phyloP scores from a whole-genome alignment of 2,329 filamentous ascomycete genomes.

The Penicillium sp. region DNA sequence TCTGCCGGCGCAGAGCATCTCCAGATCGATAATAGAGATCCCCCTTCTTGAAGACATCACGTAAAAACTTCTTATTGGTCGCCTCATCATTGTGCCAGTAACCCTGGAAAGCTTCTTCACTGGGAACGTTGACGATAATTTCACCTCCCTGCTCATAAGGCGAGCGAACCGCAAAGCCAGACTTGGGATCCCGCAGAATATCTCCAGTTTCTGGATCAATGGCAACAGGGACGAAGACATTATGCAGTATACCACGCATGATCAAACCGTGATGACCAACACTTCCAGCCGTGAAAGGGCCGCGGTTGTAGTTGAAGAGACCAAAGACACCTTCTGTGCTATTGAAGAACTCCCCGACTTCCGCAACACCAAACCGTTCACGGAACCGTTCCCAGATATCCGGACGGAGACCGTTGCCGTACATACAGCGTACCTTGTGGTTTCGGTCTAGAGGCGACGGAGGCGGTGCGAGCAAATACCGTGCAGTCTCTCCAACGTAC shows the following conservation, averaged over 20 bases:
- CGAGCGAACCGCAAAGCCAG: constrained; percentile 63
- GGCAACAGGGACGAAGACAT: constrained; percentile 63
- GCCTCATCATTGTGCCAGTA: constrained; percentile 68
- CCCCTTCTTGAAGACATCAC: constrained; percentile 63
- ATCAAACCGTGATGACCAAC: constrained; percentile 71
- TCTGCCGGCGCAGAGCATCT: constrained; percentile 61
- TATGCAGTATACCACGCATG: constrained; percentile 50
- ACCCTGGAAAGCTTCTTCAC: constrained; percentile 60
- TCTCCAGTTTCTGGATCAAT: constrained; percentile 67
- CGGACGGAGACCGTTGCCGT: constrained; percentile 48
- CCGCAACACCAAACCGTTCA: constrained; percentile 50
- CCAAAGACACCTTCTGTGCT: constrained; percentile 69
- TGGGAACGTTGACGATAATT: constrained; percentile 63
- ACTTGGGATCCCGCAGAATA: constrained; percentile 62
- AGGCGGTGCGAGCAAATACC: constrained; percentile 69
- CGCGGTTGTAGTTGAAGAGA: constrained; percentile 58
- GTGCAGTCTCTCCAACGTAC: constrained; percentile 74
- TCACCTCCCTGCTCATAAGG: constrained; percentile 70
- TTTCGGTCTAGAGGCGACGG: constrained; percentile 43
- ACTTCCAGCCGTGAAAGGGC: constrained; percentile 60
- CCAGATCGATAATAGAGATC: constrained; percentile 68
- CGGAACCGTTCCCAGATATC: constrained; percentile 54
- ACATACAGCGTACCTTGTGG: constrained; percentile 46
- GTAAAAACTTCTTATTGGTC: constrained; percentile 63
- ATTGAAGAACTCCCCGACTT: constrained; percentile 73